Percentiles rank a stretch among this genome's conserved stretches.
Evolutionary conservation across 805 yeast species (phyloP).

Genomic region (Monosporozyma servazzii): DNA sequence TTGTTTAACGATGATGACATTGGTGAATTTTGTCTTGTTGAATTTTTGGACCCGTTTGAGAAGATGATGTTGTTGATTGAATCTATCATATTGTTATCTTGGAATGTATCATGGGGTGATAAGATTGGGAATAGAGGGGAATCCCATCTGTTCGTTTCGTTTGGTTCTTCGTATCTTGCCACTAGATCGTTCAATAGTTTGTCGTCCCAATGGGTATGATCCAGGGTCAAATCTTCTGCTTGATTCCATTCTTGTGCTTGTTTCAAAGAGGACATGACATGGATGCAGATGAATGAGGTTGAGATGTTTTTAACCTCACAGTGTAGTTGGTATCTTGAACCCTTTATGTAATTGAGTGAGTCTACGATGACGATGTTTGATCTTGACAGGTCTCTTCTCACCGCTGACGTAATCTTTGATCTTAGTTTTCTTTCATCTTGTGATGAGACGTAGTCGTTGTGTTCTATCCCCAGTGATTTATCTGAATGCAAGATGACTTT

Average conservation of each 20-base stretch:
- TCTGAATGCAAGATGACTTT: slow-evolving; percentile 60
- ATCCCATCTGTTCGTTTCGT: slow-evolving; percentile 82
- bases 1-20: not conserved
- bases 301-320: slow-evolving; percentile 84
- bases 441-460: slow-evolving; percentile 60
- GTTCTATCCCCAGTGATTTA: slow-evolving; percentile 63
- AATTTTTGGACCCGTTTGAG: slow-evolving; percentile 9
- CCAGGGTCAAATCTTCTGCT: slow-evolving; percentile 9
- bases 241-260: slow-evolving; percentile 33
- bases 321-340: slow-evolving; percentile 85
- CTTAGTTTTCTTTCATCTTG: slow-evolving; percentile 71
- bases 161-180: slow-evolving; percentile 91
- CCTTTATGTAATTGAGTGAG: slow-evolving; percentile 82
- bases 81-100: slow-evolving; percentile 33
- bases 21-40: not conserved
- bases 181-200: slow-evolving; percentile 57
- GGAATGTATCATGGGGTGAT: slow-evolving; percentile 26
- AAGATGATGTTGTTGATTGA: slow-evolving; percentile 59
- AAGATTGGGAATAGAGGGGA: slow-evolving; percentile 75
- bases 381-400: slow-evolving; percentile 66
- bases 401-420: slow-evolving; percentile 80
- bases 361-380: slow-evolving; percentile 74
- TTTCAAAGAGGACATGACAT: slow-evolving; percentile 61
- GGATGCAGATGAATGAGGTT: slow-evolving; percentile 77
- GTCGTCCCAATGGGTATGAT: slow-evolving; percentile 44